phyloP scores from a whole-genome alignment of 495 filamentous ascomycete genomes.

The Gamarada debralockiae region DNA sequence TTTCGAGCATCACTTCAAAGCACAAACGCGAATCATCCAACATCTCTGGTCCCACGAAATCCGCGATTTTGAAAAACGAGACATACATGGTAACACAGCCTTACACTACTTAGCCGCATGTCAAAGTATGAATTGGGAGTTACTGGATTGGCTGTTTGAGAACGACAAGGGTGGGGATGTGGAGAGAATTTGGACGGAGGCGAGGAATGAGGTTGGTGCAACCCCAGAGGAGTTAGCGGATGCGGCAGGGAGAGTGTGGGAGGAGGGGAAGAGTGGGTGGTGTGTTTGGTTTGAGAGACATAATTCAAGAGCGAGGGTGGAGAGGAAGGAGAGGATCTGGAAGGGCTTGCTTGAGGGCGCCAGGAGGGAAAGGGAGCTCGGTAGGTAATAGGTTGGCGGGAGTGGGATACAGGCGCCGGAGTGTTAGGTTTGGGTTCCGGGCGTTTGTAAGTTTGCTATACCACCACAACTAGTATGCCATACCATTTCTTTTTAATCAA shows the following conservation, averaged over 20 bases:
- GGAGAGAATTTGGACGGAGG: background rate
- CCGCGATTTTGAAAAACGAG: background rate
- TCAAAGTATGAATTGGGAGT: conserved; percentile 4
- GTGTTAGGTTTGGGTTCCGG: too few relatives aligned
- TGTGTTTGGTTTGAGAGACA: conserved; percentile 9
- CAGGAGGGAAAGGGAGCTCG: too few relatives aligned
- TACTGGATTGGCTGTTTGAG: conserved; percentile 10
- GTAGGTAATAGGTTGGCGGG: too few relatives aligned
- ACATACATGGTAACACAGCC: conserved; percentile 15
- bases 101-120: conserved; percentile 16
- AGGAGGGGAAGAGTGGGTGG: background rate
- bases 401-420: too few relatives aligned
- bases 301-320: too few relatives aligned
- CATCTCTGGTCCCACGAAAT: conserved; percentile 13
- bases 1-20: conserved; percentile 12
- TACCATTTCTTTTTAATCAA: too few relatives aligned
- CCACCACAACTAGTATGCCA: too few relatives aligned
- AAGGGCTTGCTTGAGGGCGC: too few relatives aligned
- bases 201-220: background rate
- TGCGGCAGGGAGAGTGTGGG: background rate
- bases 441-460: too few relatives aligned
- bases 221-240: conserved; percentile 5
- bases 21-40: conserved; percentile 4
- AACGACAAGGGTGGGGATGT: background rate
- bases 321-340: too few relatives aligned